Conservation (phyloP, 2,329 filamentous ascomycete genomes). For the Xylariaceae sp. region DNA sequence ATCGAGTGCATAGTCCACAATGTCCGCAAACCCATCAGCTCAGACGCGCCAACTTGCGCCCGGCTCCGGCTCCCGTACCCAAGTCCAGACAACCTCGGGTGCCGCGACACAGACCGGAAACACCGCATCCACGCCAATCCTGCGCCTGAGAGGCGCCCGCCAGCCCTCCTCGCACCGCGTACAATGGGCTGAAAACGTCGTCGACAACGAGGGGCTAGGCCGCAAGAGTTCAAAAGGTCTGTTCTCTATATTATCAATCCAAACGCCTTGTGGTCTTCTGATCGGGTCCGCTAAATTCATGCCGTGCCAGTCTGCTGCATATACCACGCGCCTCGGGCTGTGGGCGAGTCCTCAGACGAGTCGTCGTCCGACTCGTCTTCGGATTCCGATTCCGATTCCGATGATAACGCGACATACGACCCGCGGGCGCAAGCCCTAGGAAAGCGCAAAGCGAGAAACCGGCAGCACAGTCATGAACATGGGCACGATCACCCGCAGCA, state of each 20-base stretch:
- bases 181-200: conserved; percentile 86
- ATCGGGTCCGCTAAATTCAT: conserved; percentile 3
- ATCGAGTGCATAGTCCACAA: not conserved
- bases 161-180: conserved; percentile 57
- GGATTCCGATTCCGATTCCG: conserved; percentile 32
- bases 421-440: conserved; percentile 29
- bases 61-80: conserved; percentile 9
- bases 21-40: conserved; percentile 8
- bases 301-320: conserved; percentile 83
- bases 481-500: conserved; percentile 27
- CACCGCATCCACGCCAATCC: conserved; percentile 31
- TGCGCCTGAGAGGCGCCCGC: conserved; percentile 51
- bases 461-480: conserved; percentile 33
- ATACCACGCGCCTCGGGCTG: conserved; percentile 79
- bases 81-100: conserved; percentile 17
- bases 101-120: conserved; percentile 29
- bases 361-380: conserved; percentile 46
- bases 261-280: not conserved
- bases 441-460: conserved; percentile 15
- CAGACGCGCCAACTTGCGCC: conserved; percentile 8
- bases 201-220: conserved; percentile 93
- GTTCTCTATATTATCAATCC: not conserved
- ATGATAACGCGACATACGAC: conserved; percentile 24
- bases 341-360: conserved; percentile 69
- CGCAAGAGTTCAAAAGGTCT: conserved; percentile 91